Conservation (phyloP, 306 rosid genomes). For the Ormosia semicastrata region DNA sequence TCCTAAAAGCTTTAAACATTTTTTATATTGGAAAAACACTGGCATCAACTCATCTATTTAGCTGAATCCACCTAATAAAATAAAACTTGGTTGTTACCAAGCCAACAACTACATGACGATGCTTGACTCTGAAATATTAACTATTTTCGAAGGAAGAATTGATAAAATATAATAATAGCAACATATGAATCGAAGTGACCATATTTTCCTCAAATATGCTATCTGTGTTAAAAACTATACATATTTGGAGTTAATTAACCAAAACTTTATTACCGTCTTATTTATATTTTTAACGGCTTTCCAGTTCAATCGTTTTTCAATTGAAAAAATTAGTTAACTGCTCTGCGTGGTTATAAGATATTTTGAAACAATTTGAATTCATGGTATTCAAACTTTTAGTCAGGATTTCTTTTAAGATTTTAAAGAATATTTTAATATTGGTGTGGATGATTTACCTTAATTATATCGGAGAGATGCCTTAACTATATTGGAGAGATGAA, state of each 20-base stretch:
- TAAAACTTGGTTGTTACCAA: background rate
- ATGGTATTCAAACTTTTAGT: background rate
- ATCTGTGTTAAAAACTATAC: no score
- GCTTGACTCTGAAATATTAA: background rate
- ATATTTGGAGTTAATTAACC: background rate
- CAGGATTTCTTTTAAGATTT: background rate
- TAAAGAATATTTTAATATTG: no score
- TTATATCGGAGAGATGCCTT: no score
- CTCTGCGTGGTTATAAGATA: background rate
- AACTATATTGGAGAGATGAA: no score
- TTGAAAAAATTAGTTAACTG: no score
- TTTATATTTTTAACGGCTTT: no score
- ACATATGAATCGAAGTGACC: background rate
- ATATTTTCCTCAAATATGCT: background rate
- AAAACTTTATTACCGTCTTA: background rate
- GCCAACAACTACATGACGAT: background rate
- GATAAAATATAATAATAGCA: background rate
- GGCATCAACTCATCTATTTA: background rate
- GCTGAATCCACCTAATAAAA: background rate
- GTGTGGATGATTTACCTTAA: no score
- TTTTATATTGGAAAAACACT: background rate
- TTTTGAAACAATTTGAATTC: background rate
- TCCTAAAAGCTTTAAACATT: no score
- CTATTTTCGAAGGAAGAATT: background rate
- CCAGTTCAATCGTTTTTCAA: no score